phyloP scores from a whole-genome alignment of 1,284 basidiomycete species.

The Irpex sp. region DNA sequence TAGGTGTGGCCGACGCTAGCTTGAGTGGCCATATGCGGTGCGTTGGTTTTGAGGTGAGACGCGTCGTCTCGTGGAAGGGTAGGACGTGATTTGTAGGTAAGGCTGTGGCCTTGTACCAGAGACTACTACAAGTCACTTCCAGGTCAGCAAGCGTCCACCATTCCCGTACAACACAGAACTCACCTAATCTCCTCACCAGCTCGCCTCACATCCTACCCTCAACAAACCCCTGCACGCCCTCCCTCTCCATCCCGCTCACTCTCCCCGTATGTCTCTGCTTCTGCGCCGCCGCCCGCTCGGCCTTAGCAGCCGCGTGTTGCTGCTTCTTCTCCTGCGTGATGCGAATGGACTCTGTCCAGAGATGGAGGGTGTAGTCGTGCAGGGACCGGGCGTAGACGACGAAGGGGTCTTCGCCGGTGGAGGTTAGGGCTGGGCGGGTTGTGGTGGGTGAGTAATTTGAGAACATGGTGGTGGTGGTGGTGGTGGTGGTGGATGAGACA shows the following conservation, averaged over 20 bases:
- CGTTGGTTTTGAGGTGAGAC: no score
- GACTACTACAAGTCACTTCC: no score
- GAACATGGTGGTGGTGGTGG: constrained; percentile 5
- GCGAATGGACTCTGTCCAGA: constrained; percentile 66
- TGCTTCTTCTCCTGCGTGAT: constrained; percentile 51
- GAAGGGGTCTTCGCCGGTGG: constrained; percentile 30
- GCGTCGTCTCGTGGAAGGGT: no score
- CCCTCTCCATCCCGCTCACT: background rate
- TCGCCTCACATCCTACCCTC: no score
- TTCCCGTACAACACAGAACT: no score
- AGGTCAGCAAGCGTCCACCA: no score
- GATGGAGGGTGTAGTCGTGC: constrained; percentile 61
- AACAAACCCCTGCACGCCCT: no score
- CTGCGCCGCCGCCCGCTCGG: constrained; percentile 16
- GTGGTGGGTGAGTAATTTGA: background rate
- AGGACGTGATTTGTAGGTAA: no score
- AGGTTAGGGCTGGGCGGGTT: background rate
- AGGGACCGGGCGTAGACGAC: constrained; percentile 57
- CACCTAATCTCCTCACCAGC: no score
- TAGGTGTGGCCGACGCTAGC: no score
- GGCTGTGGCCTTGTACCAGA: no score
- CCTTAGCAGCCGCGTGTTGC: constrained; percentile 13
- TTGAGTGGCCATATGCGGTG: no score
- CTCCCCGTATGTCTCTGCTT: constrained; percentile 7
- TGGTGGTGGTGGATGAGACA: background rate